Conservation (phyloP, 2,329 filamentous ascomycete genomes). For the Colletotrichum graminicola region DNA sequence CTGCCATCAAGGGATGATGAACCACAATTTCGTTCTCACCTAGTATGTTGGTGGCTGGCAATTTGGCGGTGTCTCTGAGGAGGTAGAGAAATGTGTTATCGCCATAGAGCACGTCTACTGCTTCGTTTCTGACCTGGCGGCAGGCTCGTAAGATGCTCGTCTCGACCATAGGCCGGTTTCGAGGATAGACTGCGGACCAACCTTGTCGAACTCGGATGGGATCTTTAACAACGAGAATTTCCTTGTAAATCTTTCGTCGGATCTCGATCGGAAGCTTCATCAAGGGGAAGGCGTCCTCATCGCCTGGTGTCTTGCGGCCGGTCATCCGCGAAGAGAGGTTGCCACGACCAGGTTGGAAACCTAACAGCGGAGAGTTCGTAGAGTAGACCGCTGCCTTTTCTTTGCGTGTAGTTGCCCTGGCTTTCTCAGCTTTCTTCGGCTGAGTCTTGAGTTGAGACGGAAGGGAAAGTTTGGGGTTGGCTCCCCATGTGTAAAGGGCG, state of each 20-base stretch:
- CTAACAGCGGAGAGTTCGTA: not conserved
- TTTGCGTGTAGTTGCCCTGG: not conserved
- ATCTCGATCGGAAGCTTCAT: constrained; percentile 48
- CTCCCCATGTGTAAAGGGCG: constrained; percentile 30
- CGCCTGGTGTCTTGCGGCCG: not conserved
- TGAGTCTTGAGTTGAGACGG: not conserved
- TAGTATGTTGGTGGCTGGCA: constrained; percentile 28
- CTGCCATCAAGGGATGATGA: constrained; percentile 13
- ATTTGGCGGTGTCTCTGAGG: constrained; percentile 54
- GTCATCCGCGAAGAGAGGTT: not conserved
- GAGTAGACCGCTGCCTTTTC: not conserved
- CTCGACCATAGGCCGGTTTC: constrained; percentile 40
- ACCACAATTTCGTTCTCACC: constrained; percentile 42
- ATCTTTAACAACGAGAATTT: constrained; percentile 49
- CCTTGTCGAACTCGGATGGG: constrained; percentile 51
- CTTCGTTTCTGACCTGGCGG: constrained; percentile 52
- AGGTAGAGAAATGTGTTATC: constrained; percentile 62
- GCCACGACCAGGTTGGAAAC: not conserved
- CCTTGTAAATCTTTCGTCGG: constrained; percentile 49
- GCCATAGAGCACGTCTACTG: constrained; percentile 58
- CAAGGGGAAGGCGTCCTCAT: not conserved
- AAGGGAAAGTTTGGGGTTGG: not conserved
- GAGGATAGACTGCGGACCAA: constrained; percentile 52
- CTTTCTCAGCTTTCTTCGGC: not conserved
- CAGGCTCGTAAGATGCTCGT: constrained; percentile 55